Evolutionary conservation across 1,284 basidiomycete species (phyloP).

Genomic region (Microbotryum silenes-acaulis): DNA sequence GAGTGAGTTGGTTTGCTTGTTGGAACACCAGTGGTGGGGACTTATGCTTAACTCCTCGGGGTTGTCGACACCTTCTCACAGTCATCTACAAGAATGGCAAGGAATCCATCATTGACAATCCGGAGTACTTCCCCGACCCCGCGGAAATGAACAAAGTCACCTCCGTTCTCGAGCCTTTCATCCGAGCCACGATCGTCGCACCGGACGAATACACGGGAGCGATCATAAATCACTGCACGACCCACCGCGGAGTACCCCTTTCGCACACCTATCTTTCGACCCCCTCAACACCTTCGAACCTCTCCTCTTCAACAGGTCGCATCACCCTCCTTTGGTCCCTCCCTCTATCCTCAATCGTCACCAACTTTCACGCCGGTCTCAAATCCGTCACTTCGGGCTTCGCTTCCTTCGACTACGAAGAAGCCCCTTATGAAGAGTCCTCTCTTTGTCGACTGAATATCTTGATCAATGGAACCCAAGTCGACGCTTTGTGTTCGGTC

Average conservation of each 20-base stretch:
- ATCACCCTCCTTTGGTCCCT: constrained; percentile 69
- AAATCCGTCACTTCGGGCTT: constrained; percentile 48
- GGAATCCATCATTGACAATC: constrained; percentile 67
- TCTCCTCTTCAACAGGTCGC: constrained; percentile 60
- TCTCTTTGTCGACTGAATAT: constrained; percentile 84
- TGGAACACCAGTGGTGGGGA: not conserved
- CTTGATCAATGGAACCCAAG: constrained; percentile 72
- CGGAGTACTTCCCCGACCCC: constrained; percentile 81
- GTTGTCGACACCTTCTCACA: constrained; percentile 37
- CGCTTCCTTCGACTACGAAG: constrained; percentile 57
- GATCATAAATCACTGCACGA: constrained; percentile 83
- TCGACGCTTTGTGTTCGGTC: constrained; percentile 77
- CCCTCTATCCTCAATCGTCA: constrained; percentile 69
- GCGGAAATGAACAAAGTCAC: constrained; percentile 57
- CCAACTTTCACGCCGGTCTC: constrained; percentile 83
- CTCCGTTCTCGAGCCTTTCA: constrained; percentile 74
- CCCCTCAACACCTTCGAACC: constrained; percentile 65
- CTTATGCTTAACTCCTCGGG: not conserved
- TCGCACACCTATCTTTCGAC: constrained; percentile 39
- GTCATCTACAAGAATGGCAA: constrained; percentile 66
- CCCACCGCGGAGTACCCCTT: constrained; percentile 34
- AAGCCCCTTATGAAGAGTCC: constrained; percentile 68
- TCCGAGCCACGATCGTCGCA: constrained; percentile 32
- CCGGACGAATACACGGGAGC: constrained; percentile 35
- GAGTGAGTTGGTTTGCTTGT: constrained; percentile 47